Evolutionary conservation across 768 basidiomycete species (phyloP).

Genomic region (Suillus sp.): DNA sequence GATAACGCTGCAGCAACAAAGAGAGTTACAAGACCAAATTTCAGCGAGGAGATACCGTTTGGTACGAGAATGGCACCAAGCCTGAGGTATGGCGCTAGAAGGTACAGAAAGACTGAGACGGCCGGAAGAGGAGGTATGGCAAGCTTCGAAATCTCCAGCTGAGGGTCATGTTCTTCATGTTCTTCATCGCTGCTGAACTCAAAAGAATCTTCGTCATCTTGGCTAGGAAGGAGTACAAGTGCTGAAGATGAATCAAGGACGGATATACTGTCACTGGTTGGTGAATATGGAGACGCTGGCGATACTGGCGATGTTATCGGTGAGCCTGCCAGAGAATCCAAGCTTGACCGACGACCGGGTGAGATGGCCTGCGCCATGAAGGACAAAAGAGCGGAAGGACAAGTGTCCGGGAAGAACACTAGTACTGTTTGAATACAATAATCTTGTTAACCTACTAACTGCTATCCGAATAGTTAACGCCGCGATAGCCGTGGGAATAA

Average conservation of each 20-base stretch:
- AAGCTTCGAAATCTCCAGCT: constrained; percentile 14
- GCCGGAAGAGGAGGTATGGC: constrained; percentile 54
- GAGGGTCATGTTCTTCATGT: constrained; percentile 24
- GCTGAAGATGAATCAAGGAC: constrained; percentile 49
- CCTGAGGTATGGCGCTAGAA: constrained; percentile 67
- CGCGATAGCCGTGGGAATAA: neutral
- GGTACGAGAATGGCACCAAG: constrained; percentile 68
- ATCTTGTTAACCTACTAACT: neutral
- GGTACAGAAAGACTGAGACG: constrained; percentile 64
- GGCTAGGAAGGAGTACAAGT: constrained; percentile 64
- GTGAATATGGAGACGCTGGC: constrained; percentile 12
- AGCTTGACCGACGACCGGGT: constrained; percentile 16
- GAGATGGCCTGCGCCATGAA: constrained; percentile 16
- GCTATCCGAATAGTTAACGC: neutral
- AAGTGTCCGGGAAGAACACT: constrained; percentile 7
- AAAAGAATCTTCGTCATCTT: constrained; percentile 41
- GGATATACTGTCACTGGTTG: constrained; percentile 22
- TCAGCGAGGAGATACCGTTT: constrained; percentile 49
- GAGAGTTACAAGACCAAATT: constrained; percentile 51
- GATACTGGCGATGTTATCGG: constrained; percentile 4
- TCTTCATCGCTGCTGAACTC: constrained; percentile 48
- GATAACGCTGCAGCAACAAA: constrained; percentile 58
- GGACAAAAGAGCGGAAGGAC: constrained; percentile 11
- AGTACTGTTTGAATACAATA: neutral
- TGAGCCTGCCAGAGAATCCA: constrained; percentile 13